These are phyloP conservation scores for Eucalyptus coolabah DNA, from an alignment of 345 rosid species.

Conservation along the genomic window DNA sequence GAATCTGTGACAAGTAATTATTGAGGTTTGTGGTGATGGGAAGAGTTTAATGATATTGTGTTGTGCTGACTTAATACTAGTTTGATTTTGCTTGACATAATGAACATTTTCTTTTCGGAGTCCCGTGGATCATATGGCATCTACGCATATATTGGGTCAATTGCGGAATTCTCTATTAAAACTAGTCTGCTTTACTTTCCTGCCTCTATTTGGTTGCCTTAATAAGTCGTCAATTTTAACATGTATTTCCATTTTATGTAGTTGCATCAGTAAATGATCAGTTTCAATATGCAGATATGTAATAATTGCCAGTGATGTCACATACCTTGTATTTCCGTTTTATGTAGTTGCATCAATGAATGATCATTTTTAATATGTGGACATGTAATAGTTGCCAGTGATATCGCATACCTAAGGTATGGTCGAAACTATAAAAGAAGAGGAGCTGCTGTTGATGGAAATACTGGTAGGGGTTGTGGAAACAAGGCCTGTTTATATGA, in stretches of 20 bases:
- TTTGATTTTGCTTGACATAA: background rate
- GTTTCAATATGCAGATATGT: background rate
- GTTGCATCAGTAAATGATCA: background rate
- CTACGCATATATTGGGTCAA: background rate
- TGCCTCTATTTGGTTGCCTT: background rate
- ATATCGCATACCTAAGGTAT: background rate
- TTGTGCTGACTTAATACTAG: background rate
- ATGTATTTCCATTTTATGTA: background rate
- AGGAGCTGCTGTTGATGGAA: background rate
- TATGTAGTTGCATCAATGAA: background rate
- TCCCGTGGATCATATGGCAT: background rate
- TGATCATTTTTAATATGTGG: background rate
- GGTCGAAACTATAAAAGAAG: background rate
- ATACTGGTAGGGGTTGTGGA: background rate
- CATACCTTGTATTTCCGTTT: background rate
- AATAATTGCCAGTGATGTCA: background rate
- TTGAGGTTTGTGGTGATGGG: background rate
- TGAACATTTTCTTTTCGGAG: background rate
- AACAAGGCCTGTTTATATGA: background rate
- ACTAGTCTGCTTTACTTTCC: background rate
- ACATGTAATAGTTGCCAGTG: background rate
- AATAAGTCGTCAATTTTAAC: background rate
- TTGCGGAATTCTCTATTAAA: background rate
- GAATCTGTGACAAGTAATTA: background rate
- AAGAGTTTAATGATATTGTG: background rate